Base-by-base conservation (phyloP, 345 rosid genomes). In the Euphorbia tirucalli region DNA sequence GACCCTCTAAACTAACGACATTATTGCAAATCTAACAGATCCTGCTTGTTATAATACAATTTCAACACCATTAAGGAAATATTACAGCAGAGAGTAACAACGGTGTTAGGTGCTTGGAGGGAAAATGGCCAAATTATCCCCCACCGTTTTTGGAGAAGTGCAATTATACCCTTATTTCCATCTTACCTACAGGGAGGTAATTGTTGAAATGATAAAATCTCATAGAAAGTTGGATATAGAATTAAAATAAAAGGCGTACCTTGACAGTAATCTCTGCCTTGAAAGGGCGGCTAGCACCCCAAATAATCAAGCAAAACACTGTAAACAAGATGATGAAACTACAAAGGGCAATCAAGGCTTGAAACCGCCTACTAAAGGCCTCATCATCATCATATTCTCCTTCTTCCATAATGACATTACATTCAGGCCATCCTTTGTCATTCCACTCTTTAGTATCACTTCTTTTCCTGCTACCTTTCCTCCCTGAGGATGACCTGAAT, bases 391-490 rank as follows among this genome's bases (percentile, higher is more conserved):
- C 94, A 67, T 86, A 88, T 0, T 81, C 75, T 28, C 94, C 96
- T 82, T 88, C 97, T 79, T 90, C 97, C 71, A 85, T 49, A 28
- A 90, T 87, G 50, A 86, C 88, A 66, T 87, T 75, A 55, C 93
- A 86, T 71, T 90, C 91, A 10, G 93, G 93, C 96, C 93, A 88
- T 15, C 90, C 93, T 73, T 90, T 88, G 13, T 87, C 97, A 15
- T 92, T 88, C 85, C 80, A 77, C 32, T 21, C 81, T 46, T 78
- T 73, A 7, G 73, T 73, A 11, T 73, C 66, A n/a, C 35, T 64
- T 46, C 85, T 83, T 70, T 87, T 92, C 77, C 83, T 62, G 31
- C 74, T 48, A 0, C 80, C 83, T 71, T 88, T 88, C 74, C 86
- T 81, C 43, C 90, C 89, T 0, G 91, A 88, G 0, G 97, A 84